Conservation (phyloP, 805 yeast species). For the Debaryomyces tyrocola region DNA sequence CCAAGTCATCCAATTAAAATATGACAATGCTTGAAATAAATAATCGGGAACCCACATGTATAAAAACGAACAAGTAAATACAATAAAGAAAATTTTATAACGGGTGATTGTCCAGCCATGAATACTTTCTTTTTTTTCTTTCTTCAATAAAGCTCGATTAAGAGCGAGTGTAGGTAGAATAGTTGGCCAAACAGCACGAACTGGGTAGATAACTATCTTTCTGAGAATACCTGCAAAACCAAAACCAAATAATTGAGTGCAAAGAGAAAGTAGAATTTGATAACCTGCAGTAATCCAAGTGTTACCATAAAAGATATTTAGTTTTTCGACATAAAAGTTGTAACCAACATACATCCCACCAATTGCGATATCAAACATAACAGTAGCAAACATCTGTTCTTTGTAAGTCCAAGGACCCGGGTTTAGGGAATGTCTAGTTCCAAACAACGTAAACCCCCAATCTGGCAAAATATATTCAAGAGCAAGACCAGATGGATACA, state of each 20-base stretch:
- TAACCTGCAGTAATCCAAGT: conserved; percentile 7
- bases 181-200: conserved; percentile 53
- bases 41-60: conserved; percentile 48
- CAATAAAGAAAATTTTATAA: conserved; percentile 25
- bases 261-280: conserved; percentile 18
- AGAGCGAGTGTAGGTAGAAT: conserved; percentile 29
- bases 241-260: conserved; percentile 29
- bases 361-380: conserved; percentile 16
- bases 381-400: conserved; percentile 65
- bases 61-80: conserved; percentile 24
- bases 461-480: conserved; percentile 46
- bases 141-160: conserved; percentile 22
- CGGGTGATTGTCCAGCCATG: conserved; percentile 33
- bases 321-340: conserved; percentile 19
- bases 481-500: conserved; percentile 44
- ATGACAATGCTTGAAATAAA: conserved; percentile 37
- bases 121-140: conserved; percentile 25
- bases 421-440: conserved; percentile 45
- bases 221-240: conserved; percentile 31
- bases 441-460: conserved; percentile 23
- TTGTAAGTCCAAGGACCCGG: conserved; percentile 67
- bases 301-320: conserved; percentile 1
- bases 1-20: conserved; percentile 57
- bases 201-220: conserved; percentile 47
- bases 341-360: conserved; percentile 30